Base-by-base conservation (phyloP, 2,329 filamentous ascomycete species). In the Cadophora sp. region DNA sequence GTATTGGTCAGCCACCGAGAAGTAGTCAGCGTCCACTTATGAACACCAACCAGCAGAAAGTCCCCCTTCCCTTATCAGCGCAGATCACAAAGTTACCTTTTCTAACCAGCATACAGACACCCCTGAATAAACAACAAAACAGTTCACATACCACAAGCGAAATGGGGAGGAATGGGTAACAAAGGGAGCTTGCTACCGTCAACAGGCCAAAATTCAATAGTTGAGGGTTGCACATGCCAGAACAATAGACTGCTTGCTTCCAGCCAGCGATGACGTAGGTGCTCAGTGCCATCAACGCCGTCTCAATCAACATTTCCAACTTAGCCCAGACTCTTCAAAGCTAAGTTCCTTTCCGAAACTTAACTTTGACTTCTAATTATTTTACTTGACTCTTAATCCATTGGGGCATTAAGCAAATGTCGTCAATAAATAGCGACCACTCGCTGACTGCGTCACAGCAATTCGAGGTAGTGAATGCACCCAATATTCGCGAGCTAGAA, bases 401-500 rank as follows among this genome's bases (percentile, higher is more conserved):
- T 55, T 18, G 30, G 41, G 36, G 22, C 6, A 43, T 18, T 11
- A 16, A 22, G 16, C 39, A 22, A 59, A 59, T 59, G 56, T 59
- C 22, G 8, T 62, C 53, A 22, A 22, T 9, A 11, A 39, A 39
- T 18, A 56, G 53, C 9, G 33, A 39, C 22, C 18, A 13, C 9
- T 56, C 53, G 53, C 6, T 56, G 53, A 18, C 53, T n/a, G 53
- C 30, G n/a, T 56, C 63, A 39, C 59, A 65, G 33, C 61, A 67
- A 30, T 67, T 69, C 53, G 65, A 67, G 61, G 63, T 66, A 27
- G 43, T 66, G 14, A 66, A 70, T 53, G 61, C 63, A 13, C 60
- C 64, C 33, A 59, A 53, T 20, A 30, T 68, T 62, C 63, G 69
- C 51, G 62, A 68, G 56, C 72, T 72, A 51, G 62, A 72, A 51